A percentile compares a stretch with the other conserved stretches of the same genome.
phyloP scores from a whole-genome alignment of 768 basidiomycete species.

The Postia placenta region DNA sequence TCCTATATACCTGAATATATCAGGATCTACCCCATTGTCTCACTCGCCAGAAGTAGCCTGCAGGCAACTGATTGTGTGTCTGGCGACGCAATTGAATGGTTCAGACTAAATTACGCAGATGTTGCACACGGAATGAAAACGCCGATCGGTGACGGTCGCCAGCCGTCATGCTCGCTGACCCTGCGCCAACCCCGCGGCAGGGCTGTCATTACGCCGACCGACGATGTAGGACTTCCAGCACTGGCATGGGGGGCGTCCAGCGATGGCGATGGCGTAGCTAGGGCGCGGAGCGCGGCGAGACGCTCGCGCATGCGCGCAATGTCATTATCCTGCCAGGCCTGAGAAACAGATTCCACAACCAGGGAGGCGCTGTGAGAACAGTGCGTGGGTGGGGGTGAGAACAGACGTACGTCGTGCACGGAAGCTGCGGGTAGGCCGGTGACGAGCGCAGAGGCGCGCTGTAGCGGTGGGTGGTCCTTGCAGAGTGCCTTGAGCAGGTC shows the following conservation, averaged over 20 bases:
- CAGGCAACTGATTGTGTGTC: too few relatives aligned
- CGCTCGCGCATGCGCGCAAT: slow-evolving; percentile 53
- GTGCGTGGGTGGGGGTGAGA: background rate
- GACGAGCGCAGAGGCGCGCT: slow-evolving; percentile 8
- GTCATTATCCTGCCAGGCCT: slow-evolving; percentile 49
- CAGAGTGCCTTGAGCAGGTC: slow-evolving; percentile 38
- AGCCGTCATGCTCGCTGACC: slow-evolving; percentile 35
- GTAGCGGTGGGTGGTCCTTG: slow-evolving; percentile 22
- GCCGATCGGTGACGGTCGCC: slow-evolving; percentile 70
- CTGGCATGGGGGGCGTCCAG: background rate
- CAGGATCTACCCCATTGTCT: too few relatives aligned
- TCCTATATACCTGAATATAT: too few relatives aligned
- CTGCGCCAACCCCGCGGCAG: slow-evolving; percentile 48
- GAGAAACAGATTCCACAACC: too few relatives aligned
- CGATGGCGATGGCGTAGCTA: background rate
- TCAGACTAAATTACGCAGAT: too few relatives aligned
- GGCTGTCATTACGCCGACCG: too few relatives aligned
- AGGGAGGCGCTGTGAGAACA: background rate
- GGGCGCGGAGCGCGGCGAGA: slow-evolving; percentile 30
- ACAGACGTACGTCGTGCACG: slow-evolving; percentile 2
- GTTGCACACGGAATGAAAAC: slow-evolving; percentile 29
- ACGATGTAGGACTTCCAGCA: background rate
- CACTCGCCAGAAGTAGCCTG: too few relatives aligned
- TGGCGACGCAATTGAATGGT: too few relatives aligned
- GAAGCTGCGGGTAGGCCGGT: background rate